These are phyloP conservation scores for Volutella citrinella DNA, from an alignment of 2,329 filamentous ascomycete species.

Conservation along the genomic window DNA sequence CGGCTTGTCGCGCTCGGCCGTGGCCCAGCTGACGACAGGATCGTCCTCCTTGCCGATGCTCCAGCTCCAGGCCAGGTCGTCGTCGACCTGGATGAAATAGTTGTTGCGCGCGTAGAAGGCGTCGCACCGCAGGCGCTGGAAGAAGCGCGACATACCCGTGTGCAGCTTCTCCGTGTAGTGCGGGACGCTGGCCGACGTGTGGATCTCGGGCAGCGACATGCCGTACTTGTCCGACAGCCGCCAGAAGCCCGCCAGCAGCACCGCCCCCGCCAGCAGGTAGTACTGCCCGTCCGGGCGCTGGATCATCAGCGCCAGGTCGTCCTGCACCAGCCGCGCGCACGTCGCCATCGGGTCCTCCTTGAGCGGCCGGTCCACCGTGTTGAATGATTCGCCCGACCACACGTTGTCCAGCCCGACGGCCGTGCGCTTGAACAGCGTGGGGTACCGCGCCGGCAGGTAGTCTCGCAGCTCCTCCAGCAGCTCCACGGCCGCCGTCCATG, in stretches of 20 bases:
- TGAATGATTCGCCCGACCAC: conserved; percentile 68
- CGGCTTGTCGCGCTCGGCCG: conserved; percentile 69
- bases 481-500: conserved; percentile 70
- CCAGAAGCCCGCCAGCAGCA: conserved; percentile 82
- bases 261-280: conserved; percentile 73
- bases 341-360: conserved; percentile 77
- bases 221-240: conserved; percentile 75
- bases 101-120: conserved; percentile 67
- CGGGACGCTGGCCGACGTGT: conserved; percentile 74
- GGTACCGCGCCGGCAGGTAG: conserved; percentile 75
- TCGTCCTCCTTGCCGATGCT: conserved; percentile 74
- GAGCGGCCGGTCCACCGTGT: conserved; percentile 62
- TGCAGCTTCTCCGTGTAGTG: conserved; percentile 69
- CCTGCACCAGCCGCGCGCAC: conserved; percentile 70
- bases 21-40: conserved; percentile 65
- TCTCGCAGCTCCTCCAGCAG: conserved; percentile 68
- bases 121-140: conserved; percentile 66
- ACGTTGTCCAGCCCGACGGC: conserved; percentile 66
- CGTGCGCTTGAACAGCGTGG: conserved; percentile 64
- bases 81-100: conserved; percentile 87
- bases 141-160: conserved; percentile 79
- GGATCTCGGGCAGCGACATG: conserved; percentile 76
- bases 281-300: conserved; percentile 74
- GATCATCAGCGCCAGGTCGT: conserved; percentile 82
- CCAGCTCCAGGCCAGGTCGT: conserved; percentile 69